Conservation (phyloP, 2,329 filamentous ascomycete genomes). For the Phoma sp. region DNA sequence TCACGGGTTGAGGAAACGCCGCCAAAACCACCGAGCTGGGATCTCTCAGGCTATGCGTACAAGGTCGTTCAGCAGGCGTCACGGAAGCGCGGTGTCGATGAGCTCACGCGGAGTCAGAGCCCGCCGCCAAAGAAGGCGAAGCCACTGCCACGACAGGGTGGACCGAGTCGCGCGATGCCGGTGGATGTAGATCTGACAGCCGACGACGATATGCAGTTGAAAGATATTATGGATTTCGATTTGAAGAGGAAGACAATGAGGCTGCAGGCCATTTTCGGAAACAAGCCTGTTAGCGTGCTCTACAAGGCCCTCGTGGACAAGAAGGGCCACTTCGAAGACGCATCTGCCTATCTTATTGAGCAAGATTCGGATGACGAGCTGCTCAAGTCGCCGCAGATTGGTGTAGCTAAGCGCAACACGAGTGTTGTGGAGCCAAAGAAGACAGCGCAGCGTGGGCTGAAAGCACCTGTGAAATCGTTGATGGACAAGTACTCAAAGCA, state of each 20-base stretch:
- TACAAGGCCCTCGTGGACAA: slow-evolving; percentile 59
- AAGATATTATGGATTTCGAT: slow-evolving; percentile 54
- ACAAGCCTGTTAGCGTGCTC: slow-evolving; percentile 56
- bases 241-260: slow-evolving; percentile 60
- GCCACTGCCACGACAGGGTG: slow-evolving; percentile 34
- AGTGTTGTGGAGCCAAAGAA: slow-evolving; percentile 49
- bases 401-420: slow-evolving; percentile 24
- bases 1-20: slow-evolving; percentile 45
- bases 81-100: slow-evolving; percentile 40
- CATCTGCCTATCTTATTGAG: slow-evolving; percentile 42
- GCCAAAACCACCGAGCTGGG: slow-evolving; percentile 37
- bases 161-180: slow-evolving; percentile 44
- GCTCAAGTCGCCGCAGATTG: slow-evolving; percentile 36
- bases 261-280: slow-evolving; percentile 59
- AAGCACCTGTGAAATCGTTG: slow-evolving; percentile 63
- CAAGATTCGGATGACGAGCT: slow-evolving; percentile 47
- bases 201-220: slow-evolving; percentile 28
- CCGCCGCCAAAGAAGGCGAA: slow-evolving; percentile 37
- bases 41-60: slow-evolving; percentile 38
- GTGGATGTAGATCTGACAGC: slow-evolving; percentile 40
- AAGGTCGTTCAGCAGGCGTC: slow-evolving; percentile 20
- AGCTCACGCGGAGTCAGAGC: slow-evolving; percentile 14
- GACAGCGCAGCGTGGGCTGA: slow-evolving; percentile 63
- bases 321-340: slow-evolving; percentile 63
- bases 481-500: slow-evolving; percentile 60